Evolutionary conservation across 192 early-diverging fungal genomes (phyloP).

Genomic region (Backusella sp.): DNA sequence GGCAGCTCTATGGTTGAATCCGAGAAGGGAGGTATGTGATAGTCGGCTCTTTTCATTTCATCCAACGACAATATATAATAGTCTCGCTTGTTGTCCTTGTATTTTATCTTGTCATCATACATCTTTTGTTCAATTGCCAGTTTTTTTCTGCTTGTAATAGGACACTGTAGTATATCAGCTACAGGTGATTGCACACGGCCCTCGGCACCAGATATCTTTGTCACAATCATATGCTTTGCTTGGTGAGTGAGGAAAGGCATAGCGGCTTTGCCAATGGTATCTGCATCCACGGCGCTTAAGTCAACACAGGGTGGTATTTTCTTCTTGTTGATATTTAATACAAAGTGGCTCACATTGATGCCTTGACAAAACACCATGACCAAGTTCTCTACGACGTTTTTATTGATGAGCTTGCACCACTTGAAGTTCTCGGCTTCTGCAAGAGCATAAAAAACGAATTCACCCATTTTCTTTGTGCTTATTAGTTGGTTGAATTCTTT

Average conservation of each 20-base stretch:
- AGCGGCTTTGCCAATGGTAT: constrained; percentile 12
- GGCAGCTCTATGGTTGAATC: constrained; percentile 19
- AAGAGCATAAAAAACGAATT: constrained; percentile 43
- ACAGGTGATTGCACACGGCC: constrained; percentile 37
- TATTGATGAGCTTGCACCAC: constrained; percentile 39
- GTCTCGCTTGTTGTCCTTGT: constrained; percentile 33
- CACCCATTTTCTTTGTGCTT: constrained; percentile 37
- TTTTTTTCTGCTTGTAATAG: constrained; percentile 39
- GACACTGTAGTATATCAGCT: constrained; percentile 40
- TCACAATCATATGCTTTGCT: constrained; percentile 36
- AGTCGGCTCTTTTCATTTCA: constrained; percentile 39
- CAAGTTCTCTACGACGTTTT: constrained; percentile 35
- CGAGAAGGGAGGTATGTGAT: constrained; percentile 41
- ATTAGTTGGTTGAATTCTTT: neutral
- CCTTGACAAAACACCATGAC: constrained; percentile 42
- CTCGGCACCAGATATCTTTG: constrained; percentile 34
- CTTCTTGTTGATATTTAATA: constrained; percentile 18
- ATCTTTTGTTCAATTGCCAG: constrained; percentile 31
- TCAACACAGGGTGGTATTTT: constrained; percentile 26
- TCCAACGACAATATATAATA: constrained; percentile 41
- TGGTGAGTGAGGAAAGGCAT: constrained; percentile 24
- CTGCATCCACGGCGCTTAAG: neutral
- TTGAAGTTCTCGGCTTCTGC: constrained; percentile 35
- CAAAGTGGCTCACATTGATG: constrained; percentile 42
- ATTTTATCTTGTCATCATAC: constrained; percentile 10